phyloP scores from a whole-genome alignment of 2,329 filamentous ascomycete genomes.

The Balansia obtecta region DNA sequence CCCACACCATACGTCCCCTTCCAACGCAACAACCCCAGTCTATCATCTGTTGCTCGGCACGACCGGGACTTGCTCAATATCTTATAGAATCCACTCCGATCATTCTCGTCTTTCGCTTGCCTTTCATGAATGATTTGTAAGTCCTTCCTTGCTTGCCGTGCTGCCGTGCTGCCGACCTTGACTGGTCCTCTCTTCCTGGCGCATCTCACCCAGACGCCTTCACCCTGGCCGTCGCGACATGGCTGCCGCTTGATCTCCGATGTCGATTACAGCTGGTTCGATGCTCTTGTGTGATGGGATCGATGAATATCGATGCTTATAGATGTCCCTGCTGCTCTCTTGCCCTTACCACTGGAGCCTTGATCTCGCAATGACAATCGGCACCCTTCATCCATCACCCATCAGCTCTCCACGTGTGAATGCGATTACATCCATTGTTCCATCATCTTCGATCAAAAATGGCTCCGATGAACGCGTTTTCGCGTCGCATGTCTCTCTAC shows the following conservation, averaged over 20 bases:
- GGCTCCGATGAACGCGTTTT: slow-evolving; percentile 9
- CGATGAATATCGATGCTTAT: slow-evolving; percentile 20
- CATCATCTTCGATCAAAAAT: slow-evolving; percentile 14
- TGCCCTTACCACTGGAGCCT: slow-evolving; percentile 10
- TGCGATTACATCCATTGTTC: slow-evolving; percentile 29
- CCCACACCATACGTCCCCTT: slow-evolving; percentile 19
- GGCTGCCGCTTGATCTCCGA: slow-evolving; percentile 20
- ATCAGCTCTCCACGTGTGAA: slow-evolving; percentile 30
- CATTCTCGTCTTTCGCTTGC: slow-evolving; percentile 23
- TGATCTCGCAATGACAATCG: slow-evolving; percentile 31
- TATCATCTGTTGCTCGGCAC: slow-evolving; percentile 5
- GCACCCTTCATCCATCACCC: slow-evolving; percentile 33
- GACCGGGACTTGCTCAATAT: background rate
- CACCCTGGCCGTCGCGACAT: slow-evolving; percentile 18
- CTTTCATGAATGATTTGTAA: slow-evolving; percentile 39
- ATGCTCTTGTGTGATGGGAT: slow-evolving; percentile 22
- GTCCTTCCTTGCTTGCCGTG: slow-evolving; percentile 19
- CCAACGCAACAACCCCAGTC: slow-evolving; percentile 19
- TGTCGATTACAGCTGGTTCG: slow-evolving; percentile 13
- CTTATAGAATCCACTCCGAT: slow-evolving; percentile 11
- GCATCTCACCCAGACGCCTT: slow-evolving; percentile 25
- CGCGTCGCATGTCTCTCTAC: slow-evolving; percentile 18
- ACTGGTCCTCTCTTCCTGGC: slow-evolving; percentile 17
- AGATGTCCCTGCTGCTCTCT: slow-evolving; percentile 16
- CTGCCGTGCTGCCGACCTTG: background rate